Evolutionary conservation across 768 basidiomycete genomes (phyloP), one percentile per base, ranked within the genome.

Genomic region (Mycena rosella): DNA sequence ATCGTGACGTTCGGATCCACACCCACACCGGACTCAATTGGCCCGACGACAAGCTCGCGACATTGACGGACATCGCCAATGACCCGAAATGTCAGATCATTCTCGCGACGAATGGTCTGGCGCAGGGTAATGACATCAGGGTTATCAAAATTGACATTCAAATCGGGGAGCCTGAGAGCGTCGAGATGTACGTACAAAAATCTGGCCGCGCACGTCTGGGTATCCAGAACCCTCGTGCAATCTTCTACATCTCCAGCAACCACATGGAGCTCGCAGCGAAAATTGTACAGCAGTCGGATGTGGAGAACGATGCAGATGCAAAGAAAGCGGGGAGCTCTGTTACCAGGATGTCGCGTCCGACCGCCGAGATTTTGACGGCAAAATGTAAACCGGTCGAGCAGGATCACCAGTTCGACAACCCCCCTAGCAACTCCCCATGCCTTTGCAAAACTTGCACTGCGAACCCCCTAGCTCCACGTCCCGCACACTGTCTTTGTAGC

Each of bases 141-240:
- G 44, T 48, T 24, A 48, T 59, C 14, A 59, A 32, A 26, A 47
- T 30, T 7, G 58, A 48, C 9, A 59, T 59, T 2, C 58, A 59
- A 15, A 59, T 59, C 14, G 58, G 58, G 2, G 58, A 59, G 45
- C 45, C 58, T 3, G 58, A 59, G 58, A 59, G 58, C 44, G 20
- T 48, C 29, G 58, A n/a, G 11, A 59, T 59, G 44, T 59, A 51
- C 9, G 48, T 60, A 15, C 59, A 48, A 60, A 60, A 51, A 36
- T 48, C 48, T 1, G 45, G 59, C 0, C 48, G 36, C 18, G 48
- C 47, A 13, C 48, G 49, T 13, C 59, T 36, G 6, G 24, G 22
- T 11, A 48, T 40, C 15, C 20, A 24, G 14, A 22, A 47, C 32
- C 59, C 59, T 2, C 59, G 47, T 13, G 47, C 32, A 8, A 49